Evolutionary conservation across 805 yeast species (phyloP), one percentile per base, ranked within the genome.

Genomic region (Myxozyma lipomycoides): DNA sequence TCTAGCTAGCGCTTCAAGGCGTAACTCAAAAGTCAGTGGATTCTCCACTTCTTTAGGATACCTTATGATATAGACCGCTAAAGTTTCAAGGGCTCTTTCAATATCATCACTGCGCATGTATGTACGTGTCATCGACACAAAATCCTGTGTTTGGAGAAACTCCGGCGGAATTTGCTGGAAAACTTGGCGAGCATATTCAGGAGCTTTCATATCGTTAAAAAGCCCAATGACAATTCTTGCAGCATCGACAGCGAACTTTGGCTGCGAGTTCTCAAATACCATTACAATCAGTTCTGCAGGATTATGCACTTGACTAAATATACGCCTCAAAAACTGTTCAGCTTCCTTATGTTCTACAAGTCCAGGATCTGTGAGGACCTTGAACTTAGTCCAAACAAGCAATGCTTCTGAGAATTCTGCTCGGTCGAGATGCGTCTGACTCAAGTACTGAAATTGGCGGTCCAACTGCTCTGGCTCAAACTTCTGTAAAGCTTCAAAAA

Each of bases 1-100:
- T 2, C 48, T 41, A 4, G 48, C 58, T 10, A 53, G 25, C 9
- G 55, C 42, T 24, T 43, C 42, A 12, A 53, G 40, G 37, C 50
- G 48, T 10, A 41, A 19, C 4, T 48, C 46, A 30, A 52, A 28
- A 15, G 47, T 28, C 12, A 41, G 37, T 17, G 46, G 37, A 12
- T 43, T 18, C 19, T 18, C 35, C 12, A 17, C 36, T 18, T 19
- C 12, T 7, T 18, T 34, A 4, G 35, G 44, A 28, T 36, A n/a
- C n/a, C 26, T 42, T 4, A 18, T 18, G 19, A 46, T 52, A 19
- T 23, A 49, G 4, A 32, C 36, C 6, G 25, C 40, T 18, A 52
- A 25, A 40, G 49, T 18, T 15, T 37, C 24, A 6, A 49, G 38
- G 3, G 57, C 40, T 10, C 49, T 52, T 18, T 36, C 19, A 3